Percentiles rank a stretch among this genome's conserved stretches.
Conservation (phyloP, 1,284 basidiomycete species). For the Athelia psychrophila region DNA sequence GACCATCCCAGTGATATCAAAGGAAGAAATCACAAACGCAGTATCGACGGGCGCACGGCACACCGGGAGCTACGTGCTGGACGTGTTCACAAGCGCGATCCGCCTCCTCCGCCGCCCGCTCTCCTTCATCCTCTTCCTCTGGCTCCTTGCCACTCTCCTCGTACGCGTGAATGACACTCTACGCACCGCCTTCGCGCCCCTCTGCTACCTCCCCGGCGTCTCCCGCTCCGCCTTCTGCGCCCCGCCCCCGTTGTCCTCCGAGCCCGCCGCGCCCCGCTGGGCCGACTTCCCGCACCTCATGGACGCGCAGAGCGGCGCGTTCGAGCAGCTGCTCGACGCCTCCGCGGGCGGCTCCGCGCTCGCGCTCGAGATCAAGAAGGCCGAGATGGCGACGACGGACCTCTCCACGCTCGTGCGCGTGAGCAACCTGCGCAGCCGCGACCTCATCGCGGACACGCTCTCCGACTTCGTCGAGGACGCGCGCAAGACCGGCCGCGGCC, state of each 20-base stretch:
- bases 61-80: slow-evolving; percentile 35
- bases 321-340: slow-evolving; percentile 60
- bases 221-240: slow-evolving; percentile 46
- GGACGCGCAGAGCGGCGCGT: slow-evolving; percentile 54
- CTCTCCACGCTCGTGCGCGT: slow-evolving; percentile 55
- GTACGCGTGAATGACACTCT: slow-evolving; percentile 38
- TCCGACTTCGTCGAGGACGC: slow-evolving; percentile 55
- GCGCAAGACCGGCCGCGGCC: slow-evolving; percentile 50
- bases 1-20: neutral
- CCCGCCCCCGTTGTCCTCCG: slow-evolving; percentile 7
- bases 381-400: slow-evolving; percentile 72
- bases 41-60: neutral
- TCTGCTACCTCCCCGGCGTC: slow-evolving; percentile 60
- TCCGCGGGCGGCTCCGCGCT: slow-evolving; percentile 53
- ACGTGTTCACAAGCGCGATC: slow-evolving; percentile 44
- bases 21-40: neutral
- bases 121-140: slow-evolving; percentile 49
- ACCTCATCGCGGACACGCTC: slow-evolving; percentile 51
- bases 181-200: slow-evolving; percentile 44
- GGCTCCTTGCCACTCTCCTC: slow-evolving; percentile 43
- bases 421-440: slow-evolving; percentile 57
- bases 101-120: slow-evolving; percentile 53
- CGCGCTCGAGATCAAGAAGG: slow-evolving; percentile 65
- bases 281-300: slow-evolving; percentile 61
- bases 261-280: slow-evolving; percentile 25